Percentiles rank a stretch among this genome's conserved stretches.
Conservation (phyloP, 441 rosid genomes). For the Eutrema salsugineum region DNA sequence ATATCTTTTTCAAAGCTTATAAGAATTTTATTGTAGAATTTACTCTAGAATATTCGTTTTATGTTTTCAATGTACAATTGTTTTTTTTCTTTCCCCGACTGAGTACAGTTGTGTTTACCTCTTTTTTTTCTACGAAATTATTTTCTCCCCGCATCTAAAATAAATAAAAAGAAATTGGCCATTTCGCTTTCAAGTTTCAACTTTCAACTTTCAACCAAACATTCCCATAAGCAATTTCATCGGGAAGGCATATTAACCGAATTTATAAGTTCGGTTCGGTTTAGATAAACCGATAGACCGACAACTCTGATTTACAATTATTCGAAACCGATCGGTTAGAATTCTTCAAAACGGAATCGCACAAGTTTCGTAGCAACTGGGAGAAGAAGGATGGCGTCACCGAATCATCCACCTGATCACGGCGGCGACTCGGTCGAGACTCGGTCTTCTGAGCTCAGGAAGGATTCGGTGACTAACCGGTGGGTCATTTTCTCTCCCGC, state of each 20-base stretch:
- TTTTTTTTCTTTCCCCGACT: too few species aligned
- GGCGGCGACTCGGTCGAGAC: conserved; percentile 13
- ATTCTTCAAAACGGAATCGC: not conserved
- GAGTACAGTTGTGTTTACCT: too few species aligned
- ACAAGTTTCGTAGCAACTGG: not conserved
- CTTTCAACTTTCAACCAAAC: not conserved
- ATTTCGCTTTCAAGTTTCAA: not conserved
- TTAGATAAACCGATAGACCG: not conserved
- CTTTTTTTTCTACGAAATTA: not conserved
- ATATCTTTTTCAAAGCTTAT: not conserved
- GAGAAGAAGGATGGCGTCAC: conserved; percentile 27
- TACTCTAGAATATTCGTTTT: not conserved
- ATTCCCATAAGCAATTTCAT: not conserved
- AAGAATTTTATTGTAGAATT: not conserved
- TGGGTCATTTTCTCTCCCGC: conserved; percentile 88
- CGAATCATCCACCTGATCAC: conserved; percentile 22
- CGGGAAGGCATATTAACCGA: not conserved
- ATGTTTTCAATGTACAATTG: not conserved
- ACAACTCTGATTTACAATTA: not conserved
- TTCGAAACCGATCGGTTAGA: not conserved
- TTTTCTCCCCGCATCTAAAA: not conserved
- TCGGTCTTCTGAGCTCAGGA: conserved; percentile 64
- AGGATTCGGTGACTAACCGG: conserved; percentile 52
- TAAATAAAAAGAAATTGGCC: not conserved
- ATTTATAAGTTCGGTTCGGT: not conserved